Base-by-base conservation (phyloP, 2,329 filamentous ascomycete genomes). In the Fusarium xyrophilum region DNA sequence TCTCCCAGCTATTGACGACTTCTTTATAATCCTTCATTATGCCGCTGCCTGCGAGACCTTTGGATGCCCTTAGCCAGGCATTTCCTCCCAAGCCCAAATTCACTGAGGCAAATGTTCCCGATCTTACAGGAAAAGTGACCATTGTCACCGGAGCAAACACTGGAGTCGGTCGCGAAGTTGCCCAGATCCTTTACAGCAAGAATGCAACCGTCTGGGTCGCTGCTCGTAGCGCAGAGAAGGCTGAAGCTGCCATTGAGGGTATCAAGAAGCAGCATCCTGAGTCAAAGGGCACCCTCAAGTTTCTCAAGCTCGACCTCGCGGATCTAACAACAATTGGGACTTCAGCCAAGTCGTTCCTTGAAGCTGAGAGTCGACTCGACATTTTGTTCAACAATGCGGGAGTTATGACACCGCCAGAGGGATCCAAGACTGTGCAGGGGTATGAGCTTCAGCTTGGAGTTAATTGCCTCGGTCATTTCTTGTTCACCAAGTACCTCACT, bases 41-140 rank as follows among this genome's bases (percentile, higher is more conserved):
- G 56, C 46, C 36, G 10, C 40, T 68, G 7, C 46, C 61, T 48
- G 48, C 64, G 23, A 63, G 47, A 9, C 66, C 67, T 21, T 30
- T 67, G 27, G 19, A 73, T 25, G 53, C 60, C 38, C 42, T 74
- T 17, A 62, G 58, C 35, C 71, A 74, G 53, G 63, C 60, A 4
- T 73, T 72, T 14, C 73, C 74, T 7, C 65, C 70, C 3, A 73
- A 68, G 28, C 73, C 74, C 12, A 44, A 57, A 27, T 73, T 73
- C 51, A 75, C 67, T 3, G 74, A 75, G 39, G 27, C 94, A 76
- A 91, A 97, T 73, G 85, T 96, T 28, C 91, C 93, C 0, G 74
- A 75, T 40, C 73, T 74, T 32, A 68, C 68, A 7, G 65, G 58
- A 21, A 73, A 71, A 91, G 89, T 91, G 35, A 82, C 80, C 76